These are phyloP conservation scores for Lactarius deliciosus DNA, from an alignment of 768 basidiomycete species.

Conservation along the genomic window DNA sequence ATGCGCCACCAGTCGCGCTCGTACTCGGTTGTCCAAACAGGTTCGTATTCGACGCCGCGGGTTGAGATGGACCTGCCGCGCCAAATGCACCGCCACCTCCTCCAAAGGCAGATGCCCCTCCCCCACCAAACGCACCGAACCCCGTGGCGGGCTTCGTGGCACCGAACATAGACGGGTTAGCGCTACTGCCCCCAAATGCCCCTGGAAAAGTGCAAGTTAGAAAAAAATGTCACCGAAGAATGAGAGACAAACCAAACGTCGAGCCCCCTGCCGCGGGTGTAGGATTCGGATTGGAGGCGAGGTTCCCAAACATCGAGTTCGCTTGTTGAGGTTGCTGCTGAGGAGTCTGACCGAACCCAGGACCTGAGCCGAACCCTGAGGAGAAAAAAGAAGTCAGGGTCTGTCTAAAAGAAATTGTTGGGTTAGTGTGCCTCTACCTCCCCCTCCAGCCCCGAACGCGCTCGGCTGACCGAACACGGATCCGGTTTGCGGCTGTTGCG, in stretches of 20 bases:
- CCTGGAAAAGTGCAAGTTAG: constrained; percentile 33
- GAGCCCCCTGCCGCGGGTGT: constrained; percentile 37
- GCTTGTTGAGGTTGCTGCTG: constrained; percentile 54
- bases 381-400: constrained; percentile 24
- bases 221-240: constrained; percentile 17
- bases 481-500: constrained; percentile 41
- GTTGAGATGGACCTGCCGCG: constrained; percentile 32
- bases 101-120: constrained; percentile 53
- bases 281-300: constrained; percentile 39
- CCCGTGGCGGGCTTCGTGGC: constrained; percentile 67
- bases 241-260: constrained; percentile 38
- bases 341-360: constrained; percentile 51
- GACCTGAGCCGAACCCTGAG: constrained; percentile 43
- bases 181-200: constrained; percentile 39
- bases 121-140: constrained; percentile 75
- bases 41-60: constrained; percentile 45
- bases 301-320: constrained; percentile 80
- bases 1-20: constrained; percentile 41
- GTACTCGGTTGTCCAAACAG: constrained; percentile 61
- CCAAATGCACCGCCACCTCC: constrained; percentile 47
- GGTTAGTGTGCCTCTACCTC: constrained; percentile 32
- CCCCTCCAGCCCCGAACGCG: constrained; percentile 64
- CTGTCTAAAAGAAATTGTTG: constrained; percentile 19
- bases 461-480: constrained; percentile 70
- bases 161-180: constrained; percentile 54